phyloP scores from a whole-genome alignment of 1,139 yeast genomes.

The Debaryomyces singareniensis region DNA sequence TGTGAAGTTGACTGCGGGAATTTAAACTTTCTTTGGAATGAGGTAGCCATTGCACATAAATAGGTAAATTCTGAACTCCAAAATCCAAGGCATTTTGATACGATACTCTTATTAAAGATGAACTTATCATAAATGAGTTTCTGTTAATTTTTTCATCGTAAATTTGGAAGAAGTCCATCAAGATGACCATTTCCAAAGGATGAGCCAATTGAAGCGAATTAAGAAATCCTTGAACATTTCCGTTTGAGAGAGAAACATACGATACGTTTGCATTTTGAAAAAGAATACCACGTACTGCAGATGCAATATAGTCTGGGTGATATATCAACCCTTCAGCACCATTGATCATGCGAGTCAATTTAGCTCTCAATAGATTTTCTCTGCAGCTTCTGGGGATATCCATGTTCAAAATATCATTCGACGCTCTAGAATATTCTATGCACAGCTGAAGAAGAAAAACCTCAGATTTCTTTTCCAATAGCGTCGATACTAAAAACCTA shows the following conservation, averaged over 20 bases:
- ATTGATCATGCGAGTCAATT: too few relatives aligned
- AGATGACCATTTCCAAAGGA: not conserved
- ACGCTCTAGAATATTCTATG: too few relatives aligned
- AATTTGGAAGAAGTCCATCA: not conserved
- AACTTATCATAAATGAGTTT: not conserved
- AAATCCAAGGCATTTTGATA: not conserved
- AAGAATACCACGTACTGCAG: not conserved
- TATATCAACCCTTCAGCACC: not conserved
- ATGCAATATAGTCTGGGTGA: not conserved
- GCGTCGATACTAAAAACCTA: too few relatives aligned
- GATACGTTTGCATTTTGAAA: not conserved
- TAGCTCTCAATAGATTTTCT: too few relatives aligned
- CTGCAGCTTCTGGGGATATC: too few relatives aligned
- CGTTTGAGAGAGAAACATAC: not conserved
- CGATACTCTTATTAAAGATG: not conserved
- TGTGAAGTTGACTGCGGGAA: too few relatives aligned
- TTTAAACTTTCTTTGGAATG: constrained; percentile 11
- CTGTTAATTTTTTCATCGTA: not conserved
- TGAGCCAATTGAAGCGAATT: not conserved
- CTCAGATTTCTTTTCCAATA: too few relatives aligned
- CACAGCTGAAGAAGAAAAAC: too few relatives aligned
- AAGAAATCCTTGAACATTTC: not conserved
- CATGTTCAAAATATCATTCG: too few relatives aligned
- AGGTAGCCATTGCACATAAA: constrained; percentile 17
- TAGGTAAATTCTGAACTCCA: not conserved